These are phyloP conservation scores for Yamadazyma blattariae DNA, from an alignment of 1,139 yeast species.

Conservation along the genomic window DNA sequence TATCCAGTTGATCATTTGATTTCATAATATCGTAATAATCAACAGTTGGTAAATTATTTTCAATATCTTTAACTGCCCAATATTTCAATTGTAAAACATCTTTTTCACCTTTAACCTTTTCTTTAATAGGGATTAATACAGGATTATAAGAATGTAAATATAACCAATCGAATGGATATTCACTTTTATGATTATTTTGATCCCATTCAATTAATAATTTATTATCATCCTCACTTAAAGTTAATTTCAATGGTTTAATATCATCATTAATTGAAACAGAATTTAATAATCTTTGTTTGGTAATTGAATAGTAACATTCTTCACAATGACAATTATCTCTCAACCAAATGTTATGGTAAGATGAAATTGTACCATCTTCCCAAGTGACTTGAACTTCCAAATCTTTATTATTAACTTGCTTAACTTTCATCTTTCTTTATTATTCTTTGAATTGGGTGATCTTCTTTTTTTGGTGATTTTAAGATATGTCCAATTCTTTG, in stretches of 20 bases:
- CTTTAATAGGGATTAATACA: slow-evolving; percentile 29
- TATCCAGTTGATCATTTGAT: slow-evolving; percentile 22
- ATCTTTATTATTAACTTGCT: neutral
- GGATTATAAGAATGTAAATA: slow-evolving; percentile 60
- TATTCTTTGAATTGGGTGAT: too few species aligned
- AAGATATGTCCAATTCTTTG: neutral
- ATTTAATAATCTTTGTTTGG: slow-evolving; percentile 64
- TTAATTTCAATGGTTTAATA: slow-evolving; percentile 30
- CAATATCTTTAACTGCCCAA: slow-evolving; percentile 53
- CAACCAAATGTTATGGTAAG: slow-evolving; percentile 59
- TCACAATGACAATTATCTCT: slow-evolving; percentile 69
- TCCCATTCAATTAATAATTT: slow-evolving; percentile 41
- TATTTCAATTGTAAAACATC: slow-evolving; percentile 27
- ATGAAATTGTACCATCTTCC: slow-evolving; percentile 11
- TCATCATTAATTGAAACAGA: slow-evolving; percentile 53
- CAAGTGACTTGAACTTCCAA: slow-evolving; percentile 2
- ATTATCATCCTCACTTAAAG: slow-evolving; percentile 14
- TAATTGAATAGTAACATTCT: slow-evolving; percentile 55
- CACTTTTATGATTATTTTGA: slow-evolving; percentile 49
- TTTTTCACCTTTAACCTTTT: slow-evolving; percentile 26
- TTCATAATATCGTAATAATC: slow-evolving; percentile 48
- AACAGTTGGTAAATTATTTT: slow-evolving; percentile 48
- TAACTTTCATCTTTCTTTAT: too few species aligned
- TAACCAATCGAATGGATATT: slow-evolving; percentile 52
- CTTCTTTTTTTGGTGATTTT: too few species aligned